phyloP scores from a whole-genome alignment of 306 rosid genomes.

The Vigna radiata region DNA sequence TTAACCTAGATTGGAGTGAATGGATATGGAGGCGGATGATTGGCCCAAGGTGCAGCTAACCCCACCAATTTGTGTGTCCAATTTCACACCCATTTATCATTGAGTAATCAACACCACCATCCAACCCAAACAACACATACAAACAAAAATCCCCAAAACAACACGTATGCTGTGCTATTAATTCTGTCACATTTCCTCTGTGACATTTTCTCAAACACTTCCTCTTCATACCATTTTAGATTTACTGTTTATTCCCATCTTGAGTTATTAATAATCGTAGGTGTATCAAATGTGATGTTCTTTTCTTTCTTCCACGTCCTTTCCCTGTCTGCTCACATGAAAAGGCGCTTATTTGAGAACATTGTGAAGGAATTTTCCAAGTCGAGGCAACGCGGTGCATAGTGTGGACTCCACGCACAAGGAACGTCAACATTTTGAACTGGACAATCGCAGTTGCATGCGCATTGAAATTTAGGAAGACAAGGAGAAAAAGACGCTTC shows the following conservation, averaged over 20 bases:
- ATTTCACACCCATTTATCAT: slow-evolving; percentile 40
- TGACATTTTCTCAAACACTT: too few species aligned
- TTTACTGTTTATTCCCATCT: too few species aligned
- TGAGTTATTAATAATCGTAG: too few species aligned
- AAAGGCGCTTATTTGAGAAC: neutral
- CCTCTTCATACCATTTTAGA: too few species aligned
- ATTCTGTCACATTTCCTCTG: too few species aligned
- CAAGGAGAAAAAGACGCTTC: slow-evolving; percentile 25
- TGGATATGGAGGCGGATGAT: slow-evolving; percentile 55
- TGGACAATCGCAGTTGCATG: slow-evolving; percentile 32
- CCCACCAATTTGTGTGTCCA: slow-evolving; percentile 46
- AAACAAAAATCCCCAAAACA: neutral
- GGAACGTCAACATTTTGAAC: slow-evolving; percentile 53
- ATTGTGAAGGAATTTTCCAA: slow-evolving; percentile 30
- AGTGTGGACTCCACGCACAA: slow-evolving; percentile 46
- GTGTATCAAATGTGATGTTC: too few species aligned
- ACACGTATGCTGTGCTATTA: neutral
- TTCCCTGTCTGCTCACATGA: neutral
- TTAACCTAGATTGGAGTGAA: slow-evolving; percentile 61
- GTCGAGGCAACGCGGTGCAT: slow-evolving; percentile 6
- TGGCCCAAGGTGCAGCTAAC: slow-evolving; percentile 58
- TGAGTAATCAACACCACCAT: slow-evolving; percentile 53
- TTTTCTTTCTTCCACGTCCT: too few species aligned
- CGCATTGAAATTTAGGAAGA: slow-evolving; percentile 39
- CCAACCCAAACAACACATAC: neutral